Evolutionary conservation across 139 green algal species (phyloP).

Genomic region (Marvania coccoides): DNA sequence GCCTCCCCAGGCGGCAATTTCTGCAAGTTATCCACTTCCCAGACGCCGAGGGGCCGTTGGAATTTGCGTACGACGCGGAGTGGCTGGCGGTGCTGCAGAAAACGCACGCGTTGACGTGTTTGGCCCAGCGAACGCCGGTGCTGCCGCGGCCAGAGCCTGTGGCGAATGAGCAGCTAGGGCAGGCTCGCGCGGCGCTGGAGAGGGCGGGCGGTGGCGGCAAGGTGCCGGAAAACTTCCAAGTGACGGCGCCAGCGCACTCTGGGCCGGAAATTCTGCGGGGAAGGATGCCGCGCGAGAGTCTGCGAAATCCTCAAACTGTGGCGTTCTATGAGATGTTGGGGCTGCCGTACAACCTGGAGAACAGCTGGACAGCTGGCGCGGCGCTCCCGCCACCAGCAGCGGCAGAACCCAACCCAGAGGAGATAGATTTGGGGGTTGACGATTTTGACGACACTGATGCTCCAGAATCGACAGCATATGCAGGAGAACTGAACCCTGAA

Average conservation of each 20-base stretch:
- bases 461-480: no score
- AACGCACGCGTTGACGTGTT: constrained; percentile 59
- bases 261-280: constrained; percentile 18
- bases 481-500: no score
- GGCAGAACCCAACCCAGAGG: constrained; percentile 1
- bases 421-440: constrained; percentile 11
- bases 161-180: background rate
- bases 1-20: constrained; percentile 84
- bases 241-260: constrained; percentile 41
- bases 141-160: constrained; percentile 18
- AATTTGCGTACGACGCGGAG: constrained; percentile 87
- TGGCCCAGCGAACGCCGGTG: constrained; percentile 17
- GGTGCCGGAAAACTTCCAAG: constrained; percentile 69
- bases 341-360: constrained; percentile 54
- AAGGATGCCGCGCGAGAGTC: constrained; percentile 15
- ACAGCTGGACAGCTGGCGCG: background rate
- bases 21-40: constrained; percentile 83
- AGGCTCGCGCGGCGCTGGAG: background rate
- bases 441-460: no score
- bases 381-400: background rate
- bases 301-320: constrained; percentile 51
- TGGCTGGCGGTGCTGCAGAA: constrained; percentile 83
- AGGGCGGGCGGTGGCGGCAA: constrained; percentile 14
- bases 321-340: constrained; percentile 61
- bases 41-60: constrained; percentile 34